Percentiles rank a stretch among this genome's conserved stretches.
Conservation (phyloP, 1,139 yeast genomes). For the Scheffersomyces lignicola region DNA sequence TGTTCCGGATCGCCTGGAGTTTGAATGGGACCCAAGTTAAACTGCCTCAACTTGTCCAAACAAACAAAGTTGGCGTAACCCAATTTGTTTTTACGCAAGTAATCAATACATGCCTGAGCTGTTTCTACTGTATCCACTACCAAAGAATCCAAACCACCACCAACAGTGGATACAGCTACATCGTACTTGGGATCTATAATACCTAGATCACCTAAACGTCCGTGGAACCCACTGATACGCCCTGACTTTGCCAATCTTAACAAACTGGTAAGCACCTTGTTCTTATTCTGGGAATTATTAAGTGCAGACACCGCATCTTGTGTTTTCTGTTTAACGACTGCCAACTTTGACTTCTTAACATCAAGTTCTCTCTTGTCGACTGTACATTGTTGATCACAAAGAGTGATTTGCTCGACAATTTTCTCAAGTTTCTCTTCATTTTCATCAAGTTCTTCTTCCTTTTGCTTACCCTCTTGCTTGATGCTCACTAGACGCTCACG, state of each 20-base stretch:
- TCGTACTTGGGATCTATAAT: constrained; percentile 85
- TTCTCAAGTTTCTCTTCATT: constrained; percentile 47
- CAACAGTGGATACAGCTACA: constrained; percentile 92
- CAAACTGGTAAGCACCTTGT: constrained; percentile 70
- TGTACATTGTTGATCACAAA: constrained; percentile 60
- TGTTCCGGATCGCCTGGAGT: constrained; percentile 69
- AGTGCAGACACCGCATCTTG: constrained; percentile 65
- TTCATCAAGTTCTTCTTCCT: constrained; percentile 46
- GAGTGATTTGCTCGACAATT: constrained; percentile 50
- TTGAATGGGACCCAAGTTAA: constrained; percentile 57
- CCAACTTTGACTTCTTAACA: constrained; percentile 55
- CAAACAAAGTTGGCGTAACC: constrained; percentile 92
- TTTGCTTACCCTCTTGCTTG: constrained; percentile 52
- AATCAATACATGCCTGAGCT: constrained; percentile 89
- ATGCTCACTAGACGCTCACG: constrained; percentile 48
- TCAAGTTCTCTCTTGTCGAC: constrained; percentile 50
- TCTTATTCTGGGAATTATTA: constrained; percentile 63
- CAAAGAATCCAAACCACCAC: constrained; percentile 86
- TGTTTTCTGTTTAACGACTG: constrained; percentile 57
- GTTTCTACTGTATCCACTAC: constrained; percentile 94
- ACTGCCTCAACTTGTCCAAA: constrained; percentile 68
- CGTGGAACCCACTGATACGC: constrained; percentile 81
- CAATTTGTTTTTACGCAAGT: constrained; percentile 75
- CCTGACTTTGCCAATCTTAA: constrained; percentile 75
- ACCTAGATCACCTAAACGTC: constrained; percentile 89